phyloP scores from a whole-genome alignment of 2,329 filamentous ascomycete genomes.

The Ophiostoma fasciatum region DNA sequence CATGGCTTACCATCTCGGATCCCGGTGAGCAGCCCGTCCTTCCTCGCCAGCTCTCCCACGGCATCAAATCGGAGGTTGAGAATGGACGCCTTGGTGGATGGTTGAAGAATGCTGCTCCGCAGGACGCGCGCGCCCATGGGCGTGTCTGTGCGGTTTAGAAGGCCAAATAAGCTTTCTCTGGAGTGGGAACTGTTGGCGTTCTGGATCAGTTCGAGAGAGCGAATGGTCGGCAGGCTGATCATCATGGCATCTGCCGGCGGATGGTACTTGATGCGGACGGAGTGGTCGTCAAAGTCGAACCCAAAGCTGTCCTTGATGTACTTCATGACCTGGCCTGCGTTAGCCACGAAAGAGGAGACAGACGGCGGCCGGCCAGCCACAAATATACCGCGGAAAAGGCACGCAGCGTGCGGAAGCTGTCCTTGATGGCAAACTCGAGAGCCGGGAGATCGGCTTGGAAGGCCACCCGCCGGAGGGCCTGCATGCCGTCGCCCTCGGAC shows the following conservation, averaged over 20 bases:
- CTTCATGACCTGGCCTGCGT: constrained; percentile 64
- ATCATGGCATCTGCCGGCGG: constrained; percentile 89
- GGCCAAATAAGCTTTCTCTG: constrained; percentile 66
- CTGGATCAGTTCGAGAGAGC: constrained; percentile 78
- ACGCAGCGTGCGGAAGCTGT: constrained; percentile 77
- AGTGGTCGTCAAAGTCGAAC: constrained; percentile 59
- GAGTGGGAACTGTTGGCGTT: constrained; percentile 68
- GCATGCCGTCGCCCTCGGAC: constrained; percentile 63
- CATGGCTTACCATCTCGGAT: constrained; percentile 46
- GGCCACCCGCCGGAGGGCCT: constrained; percentile 65
- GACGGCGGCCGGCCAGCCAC: too few species aligned
- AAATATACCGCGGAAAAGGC: constrained; percentile 79
- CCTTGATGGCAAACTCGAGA: constrained; percentile 61
- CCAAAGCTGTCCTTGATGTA: constrained; percentile 60
- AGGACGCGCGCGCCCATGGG: constrained; percentile 80
- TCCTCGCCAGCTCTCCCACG: constrained; percentile 64
- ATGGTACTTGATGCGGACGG: constrained; percentile 73
- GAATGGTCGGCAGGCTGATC: constrained; percentile 80
- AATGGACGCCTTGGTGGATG: constrained; percentile 54
- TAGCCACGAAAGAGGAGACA: too few species aligned
- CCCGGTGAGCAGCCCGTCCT: constrained; percentile 71
- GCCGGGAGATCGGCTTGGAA: constrained; percentile 68
- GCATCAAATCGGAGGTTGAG: constrained; percentile 65
- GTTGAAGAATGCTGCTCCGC: constrained; percentile 76
- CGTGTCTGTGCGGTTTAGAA: constrained; percentile 73